A percentile compares a stretch with the other conserved stretches of the same genome.
Evolutionary conservation across 164 flowering plant genomes (phyloP).

Genomic region (Sedum album): DNA sequence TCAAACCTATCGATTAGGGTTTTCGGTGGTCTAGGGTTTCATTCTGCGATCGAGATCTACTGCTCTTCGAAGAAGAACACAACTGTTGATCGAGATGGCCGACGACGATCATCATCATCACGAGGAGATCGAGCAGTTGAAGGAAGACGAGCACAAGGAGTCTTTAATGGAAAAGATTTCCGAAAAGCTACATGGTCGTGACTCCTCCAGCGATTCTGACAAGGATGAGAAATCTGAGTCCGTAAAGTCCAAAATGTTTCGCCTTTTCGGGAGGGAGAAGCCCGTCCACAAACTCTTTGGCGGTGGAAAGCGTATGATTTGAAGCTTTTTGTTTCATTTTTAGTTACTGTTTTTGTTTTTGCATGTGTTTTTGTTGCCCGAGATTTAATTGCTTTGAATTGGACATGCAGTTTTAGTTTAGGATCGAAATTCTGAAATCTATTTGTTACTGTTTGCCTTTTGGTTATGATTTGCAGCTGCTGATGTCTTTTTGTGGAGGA

Average conservation of each 20-base stretch:
- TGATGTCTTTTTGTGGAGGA: slow-evolving; percentile 11
- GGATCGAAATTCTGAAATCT: too few species aligned
- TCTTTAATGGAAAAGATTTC: slow-evolving; percentile 51
- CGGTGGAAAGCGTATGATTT: slow-evolving; percentile 79
- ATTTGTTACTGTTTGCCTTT: background rate
- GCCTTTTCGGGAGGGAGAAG: slow-evolving; percentile 64
- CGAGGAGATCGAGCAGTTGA: slow-evolving; percentile 15
- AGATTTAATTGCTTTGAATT: background rate
- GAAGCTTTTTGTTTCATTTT: too few species aligned
- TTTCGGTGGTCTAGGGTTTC: too few species aligned
- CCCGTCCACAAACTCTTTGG: slow-evolving; percentile 75
- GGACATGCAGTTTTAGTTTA: too few species aligned
- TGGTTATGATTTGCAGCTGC: background rate
- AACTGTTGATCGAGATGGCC: background rate
- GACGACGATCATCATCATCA: too few species aligned
- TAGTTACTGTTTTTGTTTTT: too few species aligned
- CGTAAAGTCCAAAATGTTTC: slow-evolving; percentile 28
- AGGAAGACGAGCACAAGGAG: slow-evolving; percentile 17
- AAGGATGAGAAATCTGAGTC: slow-evolving; percentile 23
- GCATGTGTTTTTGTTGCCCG: background rate
- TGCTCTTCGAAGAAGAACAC: background rate
- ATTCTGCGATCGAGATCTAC: background rate
- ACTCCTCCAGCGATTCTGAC: slow-evolving; percentile 35
- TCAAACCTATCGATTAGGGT: too few species aligned
- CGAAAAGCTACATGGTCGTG: slow-evolving; percentile 51